Conservation (phyloP, 2,329 filamentous ascomycete species). For the Claviceps paspali region DNA sequence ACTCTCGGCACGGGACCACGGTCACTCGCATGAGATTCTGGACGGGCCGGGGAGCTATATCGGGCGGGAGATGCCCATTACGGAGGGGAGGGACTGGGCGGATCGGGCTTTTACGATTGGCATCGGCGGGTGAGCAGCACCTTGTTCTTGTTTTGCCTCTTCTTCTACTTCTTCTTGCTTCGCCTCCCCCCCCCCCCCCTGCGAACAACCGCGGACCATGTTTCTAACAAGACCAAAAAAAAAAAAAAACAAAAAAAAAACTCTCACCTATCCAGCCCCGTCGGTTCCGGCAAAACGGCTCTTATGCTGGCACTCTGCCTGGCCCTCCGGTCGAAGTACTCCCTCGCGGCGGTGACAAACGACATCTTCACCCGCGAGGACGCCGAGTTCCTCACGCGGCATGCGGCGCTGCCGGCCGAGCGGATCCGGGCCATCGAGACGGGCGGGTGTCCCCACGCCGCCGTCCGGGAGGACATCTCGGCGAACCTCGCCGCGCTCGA, state of each 20-base stretch:
- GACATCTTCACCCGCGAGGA: conserved; percentile 98
- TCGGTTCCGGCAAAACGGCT: conserved; percentile 93
- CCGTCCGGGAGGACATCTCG: conserved; percentile 91
- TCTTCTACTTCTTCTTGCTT: not conserved
- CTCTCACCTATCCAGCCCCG: conserved; percentile 43
- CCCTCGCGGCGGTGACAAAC: conserved; percentile 91
- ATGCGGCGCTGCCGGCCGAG: conserved; percentile 65
- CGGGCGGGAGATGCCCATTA: conserved; percentile 82
- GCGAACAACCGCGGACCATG: no score
- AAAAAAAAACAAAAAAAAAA: not conserved
- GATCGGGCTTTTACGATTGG: conserved; percentile 89
- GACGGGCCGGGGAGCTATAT: conserved; percentile 84
- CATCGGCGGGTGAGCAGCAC: conserved; percentile 68
- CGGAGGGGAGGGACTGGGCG: conserved; percentile 74
- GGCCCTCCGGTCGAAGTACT: conserved; percentile 64
- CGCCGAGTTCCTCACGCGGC: conserved; percentile 85
- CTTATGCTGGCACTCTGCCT: conserved; percentile 89
- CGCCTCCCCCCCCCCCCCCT: no score
- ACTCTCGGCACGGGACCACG: conserved; percentile 54
- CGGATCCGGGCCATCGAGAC: conserved; percentile 96
- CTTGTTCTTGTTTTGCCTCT: not conserved
- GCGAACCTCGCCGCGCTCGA: conserved; percentile 88
- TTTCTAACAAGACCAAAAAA: no score
- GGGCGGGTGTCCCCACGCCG: conserved; percentile 90
- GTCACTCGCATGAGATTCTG: conserved; percentile 91